Evolutionary conservation across 768 basidiomycete genomes (phyloP).

Genomic region (Austroboletus eburneus): DNA sequence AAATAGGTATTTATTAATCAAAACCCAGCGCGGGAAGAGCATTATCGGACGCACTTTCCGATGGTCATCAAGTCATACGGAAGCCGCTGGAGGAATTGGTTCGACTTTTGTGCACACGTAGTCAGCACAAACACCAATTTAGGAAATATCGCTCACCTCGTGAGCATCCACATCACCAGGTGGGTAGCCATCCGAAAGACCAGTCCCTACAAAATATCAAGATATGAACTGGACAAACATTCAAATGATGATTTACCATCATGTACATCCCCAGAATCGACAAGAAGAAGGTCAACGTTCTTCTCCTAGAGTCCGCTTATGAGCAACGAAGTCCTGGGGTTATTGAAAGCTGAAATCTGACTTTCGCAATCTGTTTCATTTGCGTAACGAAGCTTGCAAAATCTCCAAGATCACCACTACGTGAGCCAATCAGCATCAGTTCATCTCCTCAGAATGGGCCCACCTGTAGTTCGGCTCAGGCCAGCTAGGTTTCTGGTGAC

Average conservation of each 20-base stretch:
- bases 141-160: conserved; percentile 42
- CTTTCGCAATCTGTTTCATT: conserved; percentile 72
- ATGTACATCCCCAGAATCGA: conserved; percentile 79
- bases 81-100: conserved; percentile 65
- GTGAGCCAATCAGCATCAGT: background rate
- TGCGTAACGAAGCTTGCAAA: conserved; percentile 82
- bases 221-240: background rate
- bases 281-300: conserved; percentile 77
- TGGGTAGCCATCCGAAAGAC: conserved; percentile 72
- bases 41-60: conserved; percentile 60
- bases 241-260: conserved; percentile 41
- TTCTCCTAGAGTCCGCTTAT: conserved; percentile 38
- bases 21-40: background rate
- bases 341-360: conserved; percentile 20
- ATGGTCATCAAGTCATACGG: conserved; percentile 83
- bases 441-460: conserved; percentile 9
- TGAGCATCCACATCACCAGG: conserved; percentile 68
- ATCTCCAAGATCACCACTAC: conserved; percentile 67
- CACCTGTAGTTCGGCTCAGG: conserved; percentile 76
- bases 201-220: conserved; percentile 50
- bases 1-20: background rate
- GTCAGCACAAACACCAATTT: background rate
- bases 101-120: conserved; percentile 42
- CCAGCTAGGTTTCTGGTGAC: conserved; percentile 70
- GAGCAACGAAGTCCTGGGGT: background rate